Conservation (phyloP, 495 filamentous ascomycete genomes). For the Hypomontagnella submonticulosa region DNA sequence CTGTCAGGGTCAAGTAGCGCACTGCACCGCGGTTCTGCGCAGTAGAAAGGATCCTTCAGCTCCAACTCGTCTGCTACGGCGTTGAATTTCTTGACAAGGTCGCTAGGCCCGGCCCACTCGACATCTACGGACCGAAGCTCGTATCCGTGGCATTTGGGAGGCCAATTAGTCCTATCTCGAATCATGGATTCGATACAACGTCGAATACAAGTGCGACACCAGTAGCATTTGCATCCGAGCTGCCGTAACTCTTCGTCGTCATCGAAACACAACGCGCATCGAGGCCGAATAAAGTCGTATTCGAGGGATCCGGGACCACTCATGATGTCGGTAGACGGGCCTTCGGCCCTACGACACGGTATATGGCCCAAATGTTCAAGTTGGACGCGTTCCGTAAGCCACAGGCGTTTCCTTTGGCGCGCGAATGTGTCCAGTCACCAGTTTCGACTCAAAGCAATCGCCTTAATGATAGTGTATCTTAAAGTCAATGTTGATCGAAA, state of each 20-base stretch:
- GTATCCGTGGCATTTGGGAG: background rate
- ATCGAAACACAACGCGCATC: slow-evolving; percentile 1
- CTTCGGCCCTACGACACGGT: too few relatives aligned
- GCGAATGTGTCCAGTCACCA: too few relatives aligned
- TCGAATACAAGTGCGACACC: slow-evolving; percentile 12
- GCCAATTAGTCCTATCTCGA: background rate
- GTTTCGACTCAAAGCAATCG: too few relatives aligned
- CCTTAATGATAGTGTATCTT: background rate
- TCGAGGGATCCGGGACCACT: background rate
- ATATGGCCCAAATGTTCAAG: too few relatives aligned
- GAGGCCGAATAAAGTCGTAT: too few relatives aligned
- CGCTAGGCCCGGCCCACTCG: background rate
- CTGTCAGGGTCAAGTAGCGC: background rate
- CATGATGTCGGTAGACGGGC: background rate
- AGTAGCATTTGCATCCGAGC: slow-evolving; percentile 12
- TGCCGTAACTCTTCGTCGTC: background rate
- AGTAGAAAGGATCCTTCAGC: background rate
- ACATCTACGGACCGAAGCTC: background rate
- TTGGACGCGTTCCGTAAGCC: too few relatives aligned
- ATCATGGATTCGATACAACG: background rate
- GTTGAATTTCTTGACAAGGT: background rate
- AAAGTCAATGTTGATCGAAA: slow-evolving; percentile 3
- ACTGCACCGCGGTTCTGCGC: slow-evolving; percentile 16
- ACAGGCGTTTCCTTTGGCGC: too few relatives aligned
- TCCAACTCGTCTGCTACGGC: background rate